Conservation (phyloP, 2,329 filamentous ascomycete species). For the Xylaria sp. region DNA sequence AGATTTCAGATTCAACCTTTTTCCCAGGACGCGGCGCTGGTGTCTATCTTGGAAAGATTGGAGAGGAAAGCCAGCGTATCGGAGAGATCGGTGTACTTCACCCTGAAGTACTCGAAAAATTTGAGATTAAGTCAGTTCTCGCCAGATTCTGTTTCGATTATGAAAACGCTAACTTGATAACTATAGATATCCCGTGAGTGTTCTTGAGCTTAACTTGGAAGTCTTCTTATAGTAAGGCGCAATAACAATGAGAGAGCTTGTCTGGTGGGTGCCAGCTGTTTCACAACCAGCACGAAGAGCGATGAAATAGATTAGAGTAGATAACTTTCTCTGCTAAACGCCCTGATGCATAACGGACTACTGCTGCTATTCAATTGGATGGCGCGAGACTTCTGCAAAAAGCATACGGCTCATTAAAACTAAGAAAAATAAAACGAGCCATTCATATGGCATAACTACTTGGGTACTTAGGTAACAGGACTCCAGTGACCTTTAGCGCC, state of each 20-base stretch:
- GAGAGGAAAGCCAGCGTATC: slow-evolving; percentile 78
- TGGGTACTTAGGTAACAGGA: not conserved
- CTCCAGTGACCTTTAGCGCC: not conserved
- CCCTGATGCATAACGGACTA: not conserved
- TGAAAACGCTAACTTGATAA: slow-evolving; percentile 22
- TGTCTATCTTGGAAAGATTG: slow-evolving; percentile 73
- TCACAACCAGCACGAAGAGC: not conserved
- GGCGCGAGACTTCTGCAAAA: not conserved
- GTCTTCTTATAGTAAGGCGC: slow-evolving; percentile 77
- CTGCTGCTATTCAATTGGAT: not conserved
- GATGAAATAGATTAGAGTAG: slow-evolving; percentile 7
- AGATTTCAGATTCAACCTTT: slow-evolving; percentile 90
- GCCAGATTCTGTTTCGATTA: not conserved
- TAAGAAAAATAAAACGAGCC: not conserved
- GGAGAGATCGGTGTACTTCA: slow-evolving; percentile 95
- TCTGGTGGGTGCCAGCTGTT: not conserved
- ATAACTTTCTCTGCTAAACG: slow-evolving; percentile 7
- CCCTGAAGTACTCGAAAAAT: slow-evolving; percentile 88
- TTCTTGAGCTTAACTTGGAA: slow-evolving; percentile 93
- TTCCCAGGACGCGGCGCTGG: slow-evolving; percentile 90
- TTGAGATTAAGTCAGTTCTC: slow-evolving; percentile 58
- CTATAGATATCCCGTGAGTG: slow-evolving; percentile 76
- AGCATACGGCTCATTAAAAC: not conserved
- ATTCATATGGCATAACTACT: not conserved
- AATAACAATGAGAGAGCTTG: not conserved